Evolutionary conservation across 495 filamentous ascomycete genomes (phyloP), one percentile per base, ranked within the genome.

Genomic region (Immersiella caudata): DNA sequence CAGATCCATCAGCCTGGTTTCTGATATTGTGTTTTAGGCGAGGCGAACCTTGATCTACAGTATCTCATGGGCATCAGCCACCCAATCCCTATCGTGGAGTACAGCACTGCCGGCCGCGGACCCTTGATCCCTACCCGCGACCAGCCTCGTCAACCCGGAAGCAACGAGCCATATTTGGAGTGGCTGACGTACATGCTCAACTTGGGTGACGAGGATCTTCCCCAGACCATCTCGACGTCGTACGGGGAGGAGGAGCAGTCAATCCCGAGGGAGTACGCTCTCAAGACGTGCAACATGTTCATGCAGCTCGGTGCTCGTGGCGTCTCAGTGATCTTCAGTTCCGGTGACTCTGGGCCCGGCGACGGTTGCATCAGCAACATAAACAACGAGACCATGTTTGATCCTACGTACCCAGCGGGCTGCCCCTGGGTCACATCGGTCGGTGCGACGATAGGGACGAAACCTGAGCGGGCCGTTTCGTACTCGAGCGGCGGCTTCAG

Each of bases 181-280:
- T 93, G 89, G 74, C 84, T 93, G 35, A 83, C 88, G 25, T 87
- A 87, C 68, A 70, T 84, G 25, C 70, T 81, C 18, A 65, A 64
- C 6, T 73, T 71, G 18, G 52, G 67, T 18, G 71, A 80, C 62
- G 46, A 70, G 12, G 80, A 87, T 8, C 82, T 96, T 11, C 93
- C 92, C 1, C 87, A 90, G 66, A 87, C 91, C 14, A 85, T 96
- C 66, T 89, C 90, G 40, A 93, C 88, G 52, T 92, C 89, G 0
- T 96, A 95, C 74, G 91, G 91, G 50, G 92, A 94, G 69, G 86
- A 93, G 56, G 93, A 96, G 74, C 79, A 94, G 79, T 90, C 86
- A 5, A 85, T 95, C 0, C 91, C 91, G 0, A 72, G 80, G 36
- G 75, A 81, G 0, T 96, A 93, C 70, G 88, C 90, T 51, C 78